phyloP scores from a whole-genome alignment of 129 eudicot species.

The Flaveria linearis region DNA sequence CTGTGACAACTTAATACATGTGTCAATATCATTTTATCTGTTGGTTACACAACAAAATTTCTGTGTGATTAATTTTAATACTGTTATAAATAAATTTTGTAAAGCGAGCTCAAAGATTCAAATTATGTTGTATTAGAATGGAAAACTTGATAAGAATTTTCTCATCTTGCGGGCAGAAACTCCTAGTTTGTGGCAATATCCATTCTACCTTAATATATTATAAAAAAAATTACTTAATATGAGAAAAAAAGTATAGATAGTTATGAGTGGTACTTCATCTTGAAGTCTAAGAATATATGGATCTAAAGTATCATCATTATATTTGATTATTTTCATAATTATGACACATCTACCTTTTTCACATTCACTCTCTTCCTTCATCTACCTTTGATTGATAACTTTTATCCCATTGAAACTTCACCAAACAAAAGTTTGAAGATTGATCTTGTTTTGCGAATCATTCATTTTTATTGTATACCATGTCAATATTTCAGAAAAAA shows the following conservation, averaged over 20 bases:
- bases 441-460: neutral
- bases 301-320: conserved; percentile 12
- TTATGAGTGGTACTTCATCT: conserved; percentile 16
- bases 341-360: neutral
- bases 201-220: too few species aligned
- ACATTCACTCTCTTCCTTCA: neutral
- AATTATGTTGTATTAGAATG: too few species aligned
- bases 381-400: conserved; percentile 13
- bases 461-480: neutral
- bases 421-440: conserved; percentile 4
- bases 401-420: neutral
- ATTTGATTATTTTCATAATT: neutral
- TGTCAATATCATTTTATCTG: too few species aligned
- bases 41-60: too few species aligned
- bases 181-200: too few species aligned
- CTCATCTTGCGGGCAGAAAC: too few species aligned
- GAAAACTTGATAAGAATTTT: too few species aligned
- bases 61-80: too few species aligned
- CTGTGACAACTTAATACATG: too few species aligned
- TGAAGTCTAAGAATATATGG: conserved; percentile 20
- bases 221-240: neutral
- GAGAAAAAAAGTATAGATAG: neutral
- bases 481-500: neutral
- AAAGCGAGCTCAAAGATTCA: too few species aligned
- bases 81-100: too few species aligned